Percentiles rank a stretch among this genome's conserved stretches.
These are phyloP conservation scores for Dactylellina cionopaga DNA, from an alignment of 2,329 filamentous ascomycete genomes.

Conservation along the genomic window DNA sequence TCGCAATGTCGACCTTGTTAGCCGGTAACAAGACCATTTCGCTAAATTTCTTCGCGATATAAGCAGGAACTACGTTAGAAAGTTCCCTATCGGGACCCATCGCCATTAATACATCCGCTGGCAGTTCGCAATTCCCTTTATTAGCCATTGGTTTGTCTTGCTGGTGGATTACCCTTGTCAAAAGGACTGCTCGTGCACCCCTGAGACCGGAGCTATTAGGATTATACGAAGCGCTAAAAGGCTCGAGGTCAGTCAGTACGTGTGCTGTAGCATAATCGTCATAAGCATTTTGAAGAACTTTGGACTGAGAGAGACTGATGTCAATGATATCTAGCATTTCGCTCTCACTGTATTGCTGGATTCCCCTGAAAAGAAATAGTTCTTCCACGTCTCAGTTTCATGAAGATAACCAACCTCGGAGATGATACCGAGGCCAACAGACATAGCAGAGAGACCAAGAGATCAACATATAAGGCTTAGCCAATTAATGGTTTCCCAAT, in stretches of 20 bases:
- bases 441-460: constrained; percentile 57
- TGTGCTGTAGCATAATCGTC: constrained; percentile 1
- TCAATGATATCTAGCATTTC: constrained; percentile 18
- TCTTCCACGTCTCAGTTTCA: constrained; percentile 57
- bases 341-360: constrained; percentile 3
- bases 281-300: background rate
- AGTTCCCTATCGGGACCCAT: background rate
- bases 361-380: constrained; percentile 47
- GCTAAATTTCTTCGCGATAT: background rate
- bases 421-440: too few relatives aligned
- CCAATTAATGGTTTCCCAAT: too few relatives aligned
- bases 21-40: constrained; percentile 3
- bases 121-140: constrained; percentile 4
- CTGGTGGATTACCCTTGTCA: constrained; percentile 5
- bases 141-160: background rate
- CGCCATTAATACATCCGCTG: background rate
- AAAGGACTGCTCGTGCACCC: background rate
- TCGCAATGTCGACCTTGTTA: background rate
- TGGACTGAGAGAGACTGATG: background rate
- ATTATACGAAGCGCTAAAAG: too few relatives aligned
- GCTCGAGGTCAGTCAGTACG: constrained; percentile 8
- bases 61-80: background rate
- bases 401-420: constrained; percentile 58
- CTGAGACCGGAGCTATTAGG: background rate
- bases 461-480: too few relatives aligned